These are phyloP conservation scores for Xylaria sp. DNA, from an alignment of 2,329 filamentous ascomycete genomes.

Conservation along the genomic window DNA sequence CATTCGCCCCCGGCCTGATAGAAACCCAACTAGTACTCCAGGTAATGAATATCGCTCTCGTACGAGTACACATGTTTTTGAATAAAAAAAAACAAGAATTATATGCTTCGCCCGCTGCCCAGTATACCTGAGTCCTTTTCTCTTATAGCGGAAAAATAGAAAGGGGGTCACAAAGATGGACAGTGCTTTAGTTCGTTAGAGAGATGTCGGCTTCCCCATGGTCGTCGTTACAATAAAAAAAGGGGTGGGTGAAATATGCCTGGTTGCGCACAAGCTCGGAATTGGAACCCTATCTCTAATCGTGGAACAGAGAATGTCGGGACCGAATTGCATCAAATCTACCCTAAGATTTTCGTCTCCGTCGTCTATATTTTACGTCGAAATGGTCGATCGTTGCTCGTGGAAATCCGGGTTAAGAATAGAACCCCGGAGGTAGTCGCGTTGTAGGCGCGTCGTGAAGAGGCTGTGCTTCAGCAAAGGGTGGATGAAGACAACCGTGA, in stretches of 20 bases:
- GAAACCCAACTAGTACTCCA: slow-evolving; percentile 21
- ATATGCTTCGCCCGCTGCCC: slow-evolving; percentile 6
- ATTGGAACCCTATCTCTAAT: background rate
- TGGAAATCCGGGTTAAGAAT: background rate
- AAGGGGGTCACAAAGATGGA: background rate
- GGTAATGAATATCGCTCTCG: slow-evolving; percentile 15
- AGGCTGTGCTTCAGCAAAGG: background rate
- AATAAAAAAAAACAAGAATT: slow-evolving; percentile 19
- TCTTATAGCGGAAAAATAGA: background rate
- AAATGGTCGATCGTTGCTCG: background rate
- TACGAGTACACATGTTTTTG: slow-evolving; percentile 27
- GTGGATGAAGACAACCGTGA: background rate
- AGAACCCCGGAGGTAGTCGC: background rate
- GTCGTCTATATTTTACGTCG: background rate
- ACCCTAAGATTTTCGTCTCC: background rate
- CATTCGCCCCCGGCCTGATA: slow-evolving; percentile 8
- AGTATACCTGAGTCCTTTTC: background rate
- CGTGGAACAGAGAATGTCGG: background rate
- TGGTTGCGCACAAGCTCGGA: background rate
- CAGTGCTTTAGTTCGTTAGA: slow-evolving; percentile 5
- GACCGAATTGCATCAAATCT: background rate
- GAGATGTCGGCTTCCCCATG: slow-evolving; percentile 9
- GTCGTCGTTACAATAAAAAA: slow-evolving; percentile 18
- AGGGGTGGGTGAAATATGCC: background rate
- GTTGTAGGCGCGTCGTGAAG: background rate